These are phyloP conservation scores for Sporothrix pseudoabietina DNA, from an alignment of 2,329 filamentous ascomycete species.

Conservation along the genomic window DNA sequence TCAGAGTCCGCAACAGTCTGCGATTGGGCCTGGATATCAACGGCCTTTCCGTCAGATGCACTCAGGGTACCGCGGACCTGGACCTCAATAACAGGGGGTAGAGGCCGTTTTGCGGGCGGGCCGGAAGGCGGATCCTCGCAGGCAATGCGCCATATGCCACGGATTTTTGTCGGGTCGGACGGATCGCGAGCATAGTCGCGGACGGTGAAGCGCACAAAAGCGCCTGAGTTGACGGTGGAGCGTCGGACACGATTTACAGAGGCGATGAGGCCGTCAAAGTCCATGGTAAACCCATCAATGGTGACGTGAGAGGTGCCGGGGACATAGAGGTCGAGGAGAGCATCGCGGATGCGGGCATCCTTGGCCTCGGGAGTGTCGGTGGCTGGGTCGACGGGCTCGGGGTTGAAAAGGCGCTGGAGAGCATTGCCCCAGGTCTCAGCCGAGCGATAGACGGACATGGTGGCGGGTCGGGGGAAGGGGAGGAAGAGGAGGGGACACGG, in stretches of 20 bases:
- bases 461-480: conserved; percentile 48
- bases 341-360: conserved; percentile 12
- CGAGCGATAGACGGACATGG: conserved; percentile 68
- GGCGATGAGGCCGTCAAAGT: conserved; percentile 47
- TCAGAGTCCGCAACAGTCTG: conserved; percentile 2
- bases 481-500: not conserved
- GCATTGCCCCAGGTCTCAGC: conserved; percentile 63
- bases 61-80: conserved; percentile 48
- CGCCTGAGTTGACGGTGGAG: conserved; percentile 65
- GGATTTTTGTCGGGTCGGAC: conserved; percentile 68
- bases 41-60: conserved; percentile 49
- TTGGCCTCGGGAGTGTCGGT: conserved; percentile 11
- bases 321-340: conserved; percentile 65
- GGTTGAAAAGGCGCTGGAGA: conserved; percentile 27
- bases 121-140: conserved; percentile 10
- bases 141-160: conserved; percentile 65
- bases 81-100: conserved; percentile 41
- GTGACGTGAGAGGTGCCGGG: conserved; percentile 65
- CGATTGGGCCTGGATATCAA: not conserved
- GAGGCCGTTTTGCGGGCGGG: conserved; percentile 23
- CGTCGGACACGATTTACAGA: conserved; percentile 59
- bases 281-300: conserved; percentile 40
- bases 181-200: conserved; percentile 65
- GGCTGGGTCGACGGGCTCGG: not conserved
- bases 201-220: conserved; percentile 72